Evolutionary conservation across 805 yeast genomes (phyloP).

Genomic region (Ogataea nitratoaversa): DNA sequence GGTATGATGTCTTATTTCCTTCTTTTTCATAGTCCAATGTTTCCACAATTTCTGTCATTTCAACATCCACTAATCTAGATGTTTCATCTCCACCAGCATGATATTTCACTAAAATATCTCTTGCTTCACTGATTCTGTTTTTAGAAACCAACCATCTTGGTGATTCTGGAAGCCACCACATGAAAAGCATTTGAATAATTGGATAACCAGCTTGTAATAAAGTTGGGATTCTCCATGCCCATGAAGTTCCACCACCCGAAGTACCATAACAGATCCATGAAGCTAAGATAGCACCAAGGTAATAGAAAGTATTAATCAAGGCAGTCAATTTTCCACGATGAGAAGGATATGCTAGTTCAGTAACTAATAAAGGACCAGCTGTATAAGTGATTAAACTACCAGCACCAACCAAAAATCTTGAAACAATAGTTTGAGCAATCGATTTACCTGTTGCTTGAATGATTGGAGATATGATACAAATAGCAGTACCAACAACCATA

Average conservation of each 20-base stretch:
- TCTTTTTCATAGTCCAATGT: slow-evolving; percentile 32
- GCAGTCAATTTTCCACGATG: slow-evolving; percentile 40
- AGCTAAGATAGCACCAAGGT: slow-evolving; percentile 42
- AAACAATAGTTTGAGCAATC: slow-evolving; percentile 34
- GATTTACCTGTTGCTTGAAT: slow-evolving; percentile 44
- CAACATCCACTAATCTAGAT: slow-evolving; percentile 32
- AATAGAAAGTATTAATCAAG: slow-evolving; percentile 45
- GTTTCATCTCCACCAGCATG: slow-evolving; percentile 28
- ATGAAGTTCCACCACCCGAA: slow-evolving; percentile 26
- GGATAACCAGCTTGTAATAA: slow-evolving; percentile 48
- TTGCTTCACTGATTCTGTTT: slow-evolving; percentile 34
- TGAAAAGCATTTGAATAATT: slow-evolving; percentile 32
- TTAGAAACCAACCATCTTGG: slow-evolving; percentile 39
- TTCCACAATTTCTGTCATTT: slow-evolving; percentile 33
- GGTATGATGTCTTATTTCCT: slow-evolving; percentile 26
- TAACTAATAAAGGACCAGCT: slow-evolving; percentile 44
- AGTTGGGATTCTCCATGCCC: slow-evolving; percentile 55
- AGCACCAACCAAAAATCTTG: slow-evolving; percentile 46
- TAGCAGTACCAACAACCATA: slow-evolving; percentile 45
- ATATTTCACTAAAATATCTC: slow-evolving; percentile 3
- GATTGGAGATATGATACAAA: slow-evolving; percentile 52
- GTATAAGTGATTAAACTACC: slow-evolving; percentile 41
- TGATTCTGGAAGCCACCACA: slow-evolving; percentile 40
- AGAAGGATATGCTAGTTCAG: slow-evolving; percentile 48
- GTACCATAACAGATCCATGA: slow-evolving; percentile 45